These are phyloP conservation scores for Diaporthe caulivora DNA, from an alignment of 2,329 filamentous ascomycete species.

Conservation along the genomic window DNA sequence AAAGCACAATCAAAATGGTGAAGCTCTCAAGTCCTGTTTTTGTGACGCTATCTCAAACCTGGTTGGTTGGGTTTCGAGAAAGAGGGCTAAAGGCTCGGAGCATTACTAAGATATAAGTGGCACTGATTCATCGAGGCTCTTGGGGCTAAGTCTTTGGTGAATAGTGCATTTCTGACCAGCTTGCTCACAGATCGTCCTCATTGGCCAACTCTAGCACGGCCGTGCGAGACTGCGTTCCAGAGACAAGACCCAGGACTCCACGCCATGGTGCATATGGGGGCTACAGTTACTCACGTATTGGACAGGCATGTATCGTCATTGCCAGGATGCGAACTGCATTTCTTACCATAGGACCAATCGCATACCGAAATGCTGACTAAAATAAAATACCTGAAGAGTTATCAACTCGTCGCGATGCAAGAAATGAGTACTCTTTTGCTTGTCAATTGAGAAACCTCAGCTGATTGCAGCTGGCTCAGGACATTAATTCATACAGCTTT, in stretches of 20 bases:
- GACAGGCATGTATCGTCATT: too few relatives aligned
- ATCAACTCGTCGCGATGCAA: background rate
- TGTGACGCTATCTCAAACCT: too few relatives aligned
- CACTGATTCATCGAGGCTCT: too few relatives aligned
- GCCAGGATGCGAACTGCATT: background rate
- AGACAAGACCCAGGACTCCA: background rate
- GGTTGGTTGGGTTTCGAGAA: too few relatives aligned
- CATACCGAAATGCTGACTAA: background rate
- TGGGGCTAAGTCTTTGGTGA: too few relatives aligned
- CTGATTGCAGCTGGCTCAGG: background rate
- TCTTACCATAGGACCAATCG: background rate
- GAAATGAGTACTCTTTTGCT: too few relatives aligned
- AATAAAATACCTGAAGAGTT: background rate
- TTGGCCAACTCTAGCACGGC: background rate
- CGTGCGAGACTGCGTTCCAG: background rate
- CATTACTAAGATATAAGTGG: too few relatives aligned
- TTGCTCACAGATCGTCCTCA: background rate
- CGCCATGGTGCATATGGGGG: background rate
- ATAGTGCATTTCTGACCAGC: too few relatives aligned
- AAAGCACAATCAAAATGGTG: too few relatives aligned
- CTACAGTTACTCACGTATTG: background rate
- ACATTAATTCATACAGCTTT: background rate
- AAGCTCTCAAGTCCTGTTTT: too few relatives aligned
- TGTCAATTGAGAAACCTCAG: background rate
- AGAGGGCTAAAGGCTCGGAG: too few relatives aligned